These are phyloP conservation scores for Vigna hirtella DNA, from an alignment of 306 rosid genomes.

Conservation along the genomic window DNA sequence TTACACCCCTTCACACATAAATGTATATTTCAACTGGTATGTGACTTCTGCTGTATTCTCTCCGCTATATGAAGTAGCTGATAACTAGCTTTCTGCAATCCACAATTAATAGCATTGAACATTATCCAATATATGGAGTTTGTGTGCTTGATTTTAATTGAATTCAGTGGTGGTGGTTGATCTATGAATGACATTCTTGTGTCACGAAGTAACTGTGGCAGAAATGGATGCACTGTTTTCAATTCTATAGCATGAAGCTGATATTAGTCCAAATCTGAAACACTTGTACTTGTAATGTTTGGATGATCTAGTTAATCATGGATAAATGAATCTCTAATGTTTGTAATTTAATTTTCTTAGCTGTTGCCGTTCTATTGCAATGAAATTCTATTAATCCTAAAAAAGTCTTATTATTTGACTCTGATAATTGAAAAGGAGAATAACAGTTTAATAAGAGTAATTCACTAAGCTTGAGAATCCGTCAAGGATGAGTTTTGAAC, in stretches of 20 bases:
- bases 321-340: background rate
- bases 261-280: background rate
- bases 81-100: no score
- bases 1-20: no score
- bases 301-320: background rate
- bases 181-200: background rate
- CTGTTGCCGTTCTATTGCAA: background rate
- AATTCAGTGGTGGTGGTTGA: background rate
- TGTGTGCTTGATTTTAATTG: background rate
- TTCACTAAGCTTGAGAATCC: slow-evolving; percentile 20
- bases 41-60: no score
- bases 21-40: no score
- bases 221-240: background rate
- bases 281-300: background rate
- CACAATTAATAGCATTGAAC: background rate
- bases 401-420: background rate
- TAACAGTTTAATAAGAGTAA: background rate
- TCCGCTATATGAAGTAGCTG: no score
- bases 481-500: slow-evolving; percentile 6
- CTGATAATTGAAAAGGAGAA: background rate
- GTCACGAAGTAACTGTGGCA: background rate
- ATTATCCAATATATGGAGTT: background rate
- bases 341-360: slow-evolving; percentile 1
- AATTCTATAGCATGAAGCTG: background rate
- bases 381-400: background rate